Conservation (phyloP, 306 rosid species). For the Cajanus cajan region DNA sequence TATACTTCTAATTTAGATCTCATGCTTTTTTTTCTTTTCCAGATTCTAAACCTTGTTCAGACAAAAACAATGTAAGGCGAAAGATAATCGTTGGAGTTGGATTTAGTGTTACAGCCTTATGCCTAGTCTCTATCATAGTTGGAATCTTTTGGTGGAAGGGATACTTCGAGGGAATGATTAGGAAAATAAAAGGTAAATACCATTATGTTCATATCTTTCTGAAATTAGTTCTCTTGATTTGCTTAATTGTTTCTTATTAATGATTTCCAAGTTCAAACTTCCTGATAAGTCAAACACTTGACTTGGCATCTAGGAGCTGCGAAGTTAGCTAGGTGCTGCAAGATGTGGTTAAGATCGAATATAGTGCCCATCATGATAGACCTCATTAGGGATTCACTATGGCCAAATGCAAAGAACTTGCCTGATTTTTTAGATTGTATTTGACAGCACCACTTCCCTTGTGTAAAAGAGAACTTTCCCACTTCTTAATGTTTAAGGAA, state of each 20-base stretch:
- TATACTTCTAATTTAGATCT: background rate
- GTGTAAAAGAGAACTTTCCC: background rate
- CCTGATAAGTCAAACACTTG: background rate
- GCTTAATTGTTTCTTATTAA: background rate
- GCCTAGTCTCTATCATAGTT: constrained; percentile 30
- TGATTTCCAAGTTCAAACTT: background rate
- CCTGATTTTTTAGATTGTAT: background rate
- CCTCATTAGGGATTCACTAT: background rate
- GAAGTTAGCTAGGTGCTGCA: background rate
- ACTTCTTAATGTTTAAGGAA: background rate
- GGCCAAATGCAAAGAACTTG: background rate
- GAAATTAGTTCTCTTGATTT: background rate
- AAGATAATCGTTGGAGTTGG: constrained; percentile 36
- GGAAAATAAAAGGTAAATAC: constrained; percentile 28
- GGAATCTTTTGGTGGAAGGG: constrained; percentile 41
- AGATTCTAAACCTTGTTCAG: constrained; percentile 44
- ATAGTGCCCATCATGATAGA: background rate
- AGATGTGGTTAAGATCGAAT: background rate
- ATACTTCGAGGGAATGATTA: constrained; percentile 25
- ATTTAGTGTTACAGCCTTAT: constrained; percentile 33
- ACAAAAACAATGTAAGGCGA: constrained; percentile 5
- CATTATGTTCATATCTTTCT: background rate
- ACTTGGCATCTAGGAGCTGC: background rate
- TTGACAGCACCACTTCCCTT: background rate
- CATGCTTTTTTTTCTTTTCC: background rate